Conservation (phyloP, 306 rosid species). For the Geum urbanum region DNA sequence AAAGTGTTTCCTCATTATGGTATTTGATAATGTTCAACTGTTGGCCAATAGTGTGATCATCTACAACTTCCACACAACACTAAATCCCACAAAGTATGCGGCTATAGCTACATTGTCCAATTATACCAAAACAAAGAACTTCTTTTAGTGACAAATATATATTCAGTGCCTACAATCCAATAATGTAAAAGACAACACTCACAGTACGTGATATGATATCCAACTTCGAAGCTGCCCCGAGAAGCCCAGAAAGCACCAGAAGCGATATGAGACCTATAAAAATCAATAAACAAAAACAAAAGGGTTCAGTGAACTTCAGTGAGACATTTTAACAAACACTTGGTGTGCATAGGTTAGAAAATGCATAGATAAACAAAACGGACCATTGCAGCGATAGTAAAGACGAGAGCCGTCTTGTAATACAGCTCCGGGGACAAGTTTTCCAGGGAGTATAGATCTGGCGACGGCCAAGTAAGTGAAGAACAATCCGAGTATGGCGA, state of each 20-base stretch:
- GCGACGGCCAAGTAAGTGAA: conserved; percentile 70
- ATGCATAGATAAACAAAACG: conserved; percentile 2
- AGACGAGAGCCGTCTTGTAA: conserved; percentile 68
- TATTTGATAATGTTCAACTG: not conserved
- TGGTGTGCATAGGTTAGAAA: not conserved
- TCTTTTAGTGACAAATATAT: too few species aligned
- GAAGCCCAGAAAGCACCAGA: conserved; percentile 56
- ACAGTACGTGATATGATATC: conserved; percentile 63
- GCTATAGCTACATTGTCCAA: not conserved
- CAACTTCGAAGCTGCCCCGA: conserved; percentile 55
- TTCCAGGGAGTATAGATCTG: conserved; percentile 70
- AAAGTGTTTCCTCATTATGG: not conserved
- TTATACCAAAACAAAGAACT: not conserved
- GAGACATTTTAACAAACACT: not conserved
- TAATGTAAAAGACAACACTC: conserved; percentile 27
- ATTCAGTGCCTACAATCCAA: too few species aligned
- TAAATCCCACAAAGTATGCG: not conserved
- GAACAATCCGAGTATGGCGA: conserved; percentile 47
- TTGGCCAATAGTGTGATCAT: not conserved
- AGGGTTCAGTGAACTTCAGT: not conserved
- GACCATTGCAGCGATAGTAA: conserved; percentile 89
- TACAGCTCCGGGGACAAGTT: conserved; percentile 62
- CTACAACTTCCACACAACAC: not conserved
- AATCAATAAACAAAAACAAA: not conserved
- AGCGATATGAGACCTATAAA: conserved; percentile 58